Base-by-base conservation (phyloP, 768 basidiomycete genomes). In the Calocybe gangraenosa region DNA sequence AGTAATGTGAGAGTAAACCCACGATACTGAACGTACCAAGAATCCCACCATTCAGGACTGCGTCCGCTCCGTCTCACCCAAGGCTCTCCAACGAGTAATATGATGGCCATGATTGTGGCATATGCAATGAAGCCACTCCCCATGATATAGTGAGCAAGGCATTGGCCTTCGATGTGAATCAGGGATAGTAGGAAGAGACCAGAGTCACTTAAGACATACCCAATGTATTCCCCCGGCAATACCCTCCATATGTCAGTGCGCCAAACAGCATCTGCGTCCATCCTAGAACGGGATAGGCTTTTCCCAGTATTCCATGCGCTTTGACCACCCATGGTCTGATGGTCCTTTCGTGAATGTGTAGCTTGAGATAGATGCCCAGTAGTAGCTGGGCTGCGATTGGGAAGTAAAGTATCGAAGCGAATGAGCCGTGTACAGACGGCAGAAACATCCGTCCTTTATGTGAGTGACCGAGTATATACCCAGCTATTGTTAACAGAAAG, bases 251-350 rank as follows among this genome's bases (percentile, higher is more conserved):
- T 0, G 84, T 74, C 35, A 87, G 75, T 28, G 80, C 84, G 17
- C 92, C 93, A 61, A 95, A 90, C 7, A 96, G 64, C 73, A 91
- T 88, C 62, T 96, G 93, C 1, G 71, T 71, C 93, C 93, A 95
- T 6, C 84, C 93, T 7, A 95, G 56, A 44, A 95, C 66, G 0
- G 93, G 92, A 60, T 87, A 96, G 8, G 70, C 50, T 60, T 87
- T 93, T 11, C 93, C 93, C 13, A 96, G 65, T n/a, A 88, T 54
- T 0, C 88, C 84, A 53, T 95, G 93, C 1, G 68, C 67, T 3
- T 67, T 62, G 3, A 91, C 87, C 0, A 82, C 81, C 57, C 74
- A 86, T 1, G 85, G 86, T 32, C 93, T 75, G 8, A 84, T 50
- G 1, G 82, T 78, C 48, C 73, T 72, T 64, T 95, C 90, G 50